phyloP scores from a whole-genome alignment of 495 filamentous ascomycete species.

The Penicillium bialowiezense region DNA sequence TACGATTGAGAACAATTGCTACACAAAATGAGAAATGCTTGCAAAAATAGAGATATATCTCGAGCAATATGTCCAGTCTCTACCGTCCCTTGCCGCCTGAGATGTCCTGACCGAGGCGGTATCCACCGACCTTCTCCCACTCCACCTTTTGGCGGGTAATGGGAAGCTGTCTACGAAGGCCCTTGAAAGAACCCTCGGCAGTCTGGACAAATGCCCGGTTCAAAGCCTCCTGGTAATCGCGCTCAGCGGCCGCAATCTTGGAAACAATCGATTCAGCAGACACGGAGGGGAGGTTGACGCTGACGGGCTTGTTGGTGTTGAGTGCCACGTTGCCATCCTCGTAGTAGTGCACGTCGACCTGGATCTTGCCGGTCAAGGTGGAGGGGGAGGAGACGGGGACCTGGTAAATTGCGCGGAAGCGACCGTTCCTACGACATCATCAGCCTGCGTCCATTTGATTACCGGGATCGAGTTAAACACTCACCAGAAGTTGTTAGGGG shows the following conservation, averaged over 20 bases:
- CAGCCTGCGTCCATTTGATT: not conserved
- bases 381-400: slow-evolving; percentile 60
- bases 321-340: slow-evolving; percentile 98
- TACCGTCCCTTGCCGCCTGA: slow-evolving; percentile 41
- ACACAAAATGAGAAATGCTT: slow-evolving; percentile 3
- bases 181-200: slow-evolving; percentile 94
- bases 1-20: not conserved
- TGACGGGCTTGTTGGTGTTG: slow-evolving; percentile 74
- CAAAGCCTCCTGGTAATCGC: slow-evolving; percentile 92
- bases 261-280: slow-evolving; percentile 67
- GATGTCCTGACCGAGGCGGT: slow-evolving; percentile 75
- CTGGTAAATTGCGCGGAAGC: slow-evolving; percentile 84
- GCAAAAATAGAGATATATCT: slow-evolving; percentile 9
- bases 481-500: slow-evolving; percentile 94
- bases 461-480: too few species aligned
- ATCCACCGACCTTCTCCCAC: slow-evolving; percentile 99
- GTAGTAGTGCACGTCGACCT: slow-evolving; percentile 90
- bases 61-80: slow-evolving; percentile 4
- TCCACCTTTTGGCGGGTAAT: slow-evolving; percentile 98
- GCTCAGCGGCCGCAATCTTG: slow-evolving; percentile 75
- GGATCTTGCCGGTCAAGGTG: slow-evolving; percentile 42
- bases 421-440: slow-evolving; percentile 71
- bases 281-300: slow-evolving; percentile 52
- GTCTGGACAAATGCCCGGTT: slow-evolving; percentile 84
- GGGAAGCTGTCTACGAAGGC: slow-evolving; percentile 84